Conservation (phyloP, 441 rosid genomes). For the Eutrema salsugineum region DNA sequence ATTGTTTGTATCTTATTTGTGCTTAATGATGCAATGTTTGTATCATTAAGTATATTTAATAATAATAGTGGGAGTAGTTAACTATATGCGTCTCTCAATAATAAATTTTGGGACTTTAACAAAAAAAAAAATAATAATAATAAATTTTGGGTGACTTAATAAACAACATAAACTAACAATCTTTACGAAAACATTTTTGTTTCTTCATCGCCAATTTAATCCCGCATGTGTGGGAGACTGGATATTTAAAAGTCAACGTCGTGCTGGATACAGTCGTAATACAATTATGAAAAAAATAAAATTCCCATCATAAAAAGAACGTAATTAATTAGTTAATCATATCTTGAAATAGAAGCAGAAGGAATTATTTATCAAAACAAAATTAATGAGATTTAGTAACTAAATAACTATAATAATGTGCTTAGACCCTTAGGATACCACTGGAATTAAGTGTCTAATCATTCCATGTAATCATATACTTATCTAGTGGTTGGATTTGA, state of each 20-base stretch:
- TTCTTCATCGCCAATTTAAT: neutral
- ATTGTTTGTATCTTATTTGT: too few relatives aligned
- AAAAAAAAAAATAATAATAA: too few relatives aligned
- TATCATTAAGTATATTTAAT: neutral
- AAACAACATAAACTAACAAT: neutral
- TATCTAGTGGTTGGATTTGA: slow-evolving; percentile 34
- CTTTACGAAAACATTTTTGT: neutral
- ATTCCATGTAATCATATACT: slow-evolving; percentile 24
- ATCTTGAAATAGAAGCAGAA: neutral
- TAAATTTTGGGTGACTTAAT: neutral
- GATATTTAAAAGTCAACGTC: slow-evolving; percentile 28
- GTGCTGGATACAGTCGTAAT: slow-evolving; percentile 33
- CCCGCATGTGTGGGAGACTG: slow-evolving; percentile 24
- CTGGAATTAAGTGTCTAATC: slow-evolving; percentile 24
- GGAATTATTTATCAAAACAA: neutral
- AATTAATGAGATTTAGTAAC: neutral
- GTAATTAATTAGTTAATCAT: neutral
- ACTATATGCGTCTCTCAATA: neutral
- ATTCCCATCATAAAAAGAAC: neutral
- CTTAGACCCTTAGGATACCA: slow-evolving; percentile 12
- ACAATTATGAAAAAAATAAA: slow-evolving; percentile 8
- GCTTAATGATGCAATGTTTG: too few relatives aligned
- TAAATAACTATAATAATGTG: slow-evolving; percentile 1
- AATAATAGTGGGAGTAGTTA: slow-evolving; percentile 8
- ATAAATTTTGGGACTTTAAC: neutral